Evolutionary conservation across 2,329 filamentous ascomycete species (phyloP).

Genomic region (Penicillium sclerotigenum): DNA sequence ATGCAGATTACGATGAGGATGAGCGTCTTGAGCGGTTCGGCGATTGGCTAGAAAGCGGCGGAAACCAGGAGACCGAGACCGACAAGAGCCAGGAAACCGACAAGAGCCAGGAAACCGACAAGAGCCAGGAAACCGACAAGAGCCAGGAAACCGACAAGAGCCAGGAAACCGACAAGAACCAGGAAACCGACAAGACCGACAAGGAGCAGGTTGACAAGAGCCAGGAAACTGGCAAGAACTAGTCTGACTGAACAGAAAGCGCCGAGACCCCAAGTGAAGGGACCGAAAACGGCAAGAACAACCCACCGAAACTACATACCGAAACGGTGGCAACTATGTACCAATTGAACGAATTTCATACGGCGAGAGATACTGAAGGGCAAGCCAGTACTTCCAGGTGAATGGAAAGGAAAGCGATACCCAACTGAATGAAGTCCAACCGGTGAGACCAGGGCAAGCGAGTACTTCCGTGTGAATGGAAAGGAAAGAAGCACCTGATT

Average conservation of each 20-base stretch:
- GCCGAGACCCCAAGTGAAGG: background rate
- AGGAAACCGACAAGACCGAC: background rate
- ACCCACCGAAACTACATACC: background rate
- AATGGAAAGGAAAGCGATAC: background rate
- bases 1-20: constrained; percentile 49
- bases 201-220: background rate
- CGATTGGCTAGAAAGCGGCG: constrained; percentile 44
- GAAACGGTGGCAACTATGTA: background rate
- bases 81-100: background rate
- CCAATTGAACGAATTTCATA: background rate
- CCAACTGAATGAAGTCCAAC: background rate
- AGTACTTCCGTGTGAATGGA: background rate
- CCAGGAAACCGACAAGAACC: background rate
- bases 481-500: background rate
- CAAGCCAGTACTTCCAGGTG: background rate
- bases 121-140: background rate
- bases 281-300: background rate
- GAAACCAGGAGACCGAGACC: constrained; percentile 8
- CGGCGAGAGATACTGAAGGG: background rate
- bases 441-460: background rate
- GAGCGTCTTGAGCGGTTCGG: constrained; percentile 49
- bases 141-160: background rate
- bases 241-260: background rate
- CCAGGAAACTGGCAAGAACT: background rate
- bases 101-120: background rate